Conservation (phyloP, 2,329 filamentous ascomycete genomes). For the Didymella segeticola region DNA sequence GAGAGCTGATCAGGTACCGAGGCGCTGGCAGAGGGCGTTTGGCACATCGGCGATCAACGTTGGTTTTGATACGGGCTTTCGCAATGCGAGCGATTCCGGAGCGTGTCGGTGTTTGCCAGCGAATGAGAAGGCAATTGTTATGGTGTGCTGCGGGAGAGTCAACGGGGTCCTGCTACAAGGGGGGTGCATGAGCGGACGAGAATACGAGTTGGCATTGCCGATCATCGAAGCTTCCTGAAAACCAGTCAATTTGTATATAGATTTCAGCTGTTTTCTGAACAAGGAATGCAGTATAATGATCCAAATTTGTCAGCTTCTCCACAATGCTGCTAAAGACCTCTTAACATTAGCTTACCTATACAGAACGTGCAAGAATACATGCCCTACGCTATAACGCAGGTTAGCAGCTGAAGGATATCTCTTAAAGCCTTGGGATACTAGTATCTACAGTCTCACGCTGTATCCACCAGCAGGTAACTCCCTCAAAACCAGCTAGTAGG, state of each 20-base stretch:
- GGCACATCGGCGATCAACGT: slow-evolving; percentile 11
- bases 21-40: neutral
- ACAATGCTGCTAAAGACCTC: neutral
- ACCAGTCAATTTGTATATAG: neutral
- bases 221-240: no score
- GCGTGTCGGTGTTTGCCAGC: neutral
- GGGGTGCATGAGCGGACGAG: neutral
- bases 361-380: neutral
- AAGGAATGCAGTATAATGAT: neutral
- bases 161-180: no score
- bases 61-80: neutral
- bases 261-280: neutral
- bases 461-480: neutral
- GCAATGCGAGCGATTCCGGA: slow-evolving; percentile 6
- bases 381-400: neutral
- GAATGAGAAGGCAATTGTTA: neutral
- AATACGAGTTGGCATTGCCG: no score
- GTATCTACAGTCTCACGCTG: neutral
- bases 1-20: slow-evolving; percentile 14
- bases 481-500: neutral
- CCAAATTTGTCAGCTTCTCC: neutral
- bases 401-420: neutral
- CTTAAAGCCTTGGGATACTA: neutral
- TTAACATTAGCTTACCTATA: neutral
- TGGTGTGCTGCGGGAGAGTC: slow-evolving; percentile 10